Evolutionary conservation across 2,329 filamentous ascomycete species (phyloP), one percentile per base, ranked within the genome.

Genomic region (Hypoxylon sp.): DNA sequence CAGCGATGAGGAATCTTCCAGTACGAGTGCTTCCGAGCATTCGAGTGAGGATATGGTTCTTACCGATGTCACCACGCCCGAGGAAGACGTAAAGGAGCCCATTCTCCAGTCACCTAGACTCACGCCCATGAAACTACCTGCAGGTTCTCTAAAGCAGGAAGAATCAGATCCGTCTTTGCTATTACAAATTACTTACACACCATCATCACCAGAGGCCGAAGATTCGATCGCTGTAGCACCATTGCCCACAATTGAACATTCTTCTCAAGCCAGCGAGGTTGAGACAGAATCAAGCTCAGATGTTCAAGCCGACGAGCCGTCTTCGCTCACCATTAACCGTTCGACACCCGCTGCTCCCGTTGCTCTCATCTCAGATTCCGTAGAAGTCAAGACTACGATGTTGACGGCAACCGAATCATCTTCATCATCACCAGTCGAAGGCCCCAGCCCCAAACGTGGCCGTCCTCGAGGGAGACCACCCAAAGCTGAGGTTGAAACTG

Each of bases 61-160:
- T 15, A 81, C 80, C 2, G 84, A 85, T 50, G 79, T 77, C 3
- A 86, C 84, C 0, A 81, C 83, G 1, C 84, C 84, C 0, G 83
- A 83, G 37, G 80, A 81, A 53, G 82, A 85, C 41, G 78, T 75
- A 1, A 79, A 81, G 2, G 79, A 79, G 19, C 76, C 78, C 5
- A 56, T 71, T 1, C 63, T 79, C 4, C 70, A 77, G 5, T 78
- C 78, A 0, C 78, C 79, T 8, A 73, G 71, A 4, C 69, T 74
- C 2, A 75, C 72, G 2, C 77, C 75, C 2, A 63, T 73, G 13
- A 75, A 77, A 49, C 50, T 72, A 30, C 58, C 62, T 19, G 67
- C 71, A 11, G 64, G 71, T 8, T 48, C 70, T 10, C 53, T 78
- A 13, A 79, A 77, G 58, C 71, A 72, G 20, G 78, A 79, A 60